Evolutionary conservation across 164 flowering plant species (phyloP), one percentile per base, ranked within the genome.

Genomic region (Hamamelis virginiana): DNA sequence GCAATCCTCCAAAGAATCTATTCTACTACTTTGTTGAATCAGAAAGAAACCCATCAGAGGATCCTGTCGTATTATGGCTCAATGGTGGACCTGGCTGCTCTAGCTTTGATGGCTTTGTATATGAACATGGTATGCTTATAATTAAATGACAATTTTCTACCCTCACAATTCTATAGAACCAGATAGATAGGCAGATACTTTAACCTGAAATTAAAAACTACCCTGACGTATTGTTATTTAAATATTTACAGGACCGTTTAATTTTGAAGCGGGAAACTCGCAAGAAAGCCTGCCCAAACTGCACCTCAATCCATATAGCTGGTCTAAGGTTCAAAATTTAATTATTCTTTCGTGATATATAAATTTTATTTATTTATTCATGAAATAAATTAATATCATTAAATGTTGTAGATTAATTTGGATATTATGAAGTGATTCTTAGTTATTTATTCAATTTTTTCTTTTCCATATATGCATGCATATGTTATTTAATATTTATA

Each of bases 261-360:
- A 75, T 47, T 81, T 78, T 53, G 66, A 71, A 55, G 75, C 60
- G 0, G 81, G 74, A 65, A 62, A 70, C 18, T 19, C 75, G 21
- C 44, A 61, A 41, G 74, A 67, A n/a, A 45, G 60, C 56, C 52
- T 80, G 59, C 81, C 83, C 38, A 68, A 4, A 10, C 65, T 81
- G 57, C 77, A 72, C 59, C 74, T 72, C 60, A 81, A 81, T 76
- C 84, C 77, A 13, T 72, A 74, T 52, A 76, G 82, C 72, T 81
- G 84, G 84, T 76, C 84, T 51, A 78, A 78, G 82, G 84, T 81
- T n/a, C n/a, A n/a, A n/a, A n/a, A n/a, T n/a, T n/a, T n/a, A n/a
- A n/a, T n/a, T n/a, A n/a, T n/a, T n/a, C n/a, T n/a, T n/a, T n/a
- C n/a, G n/a, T n/a, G n/a, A n/a, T n/a, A n/a, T n/a, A n/a, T n/a